Evolutionary conservation across 1,284 basidiomycete species (phyloP).

Genomic region (Puccinia hordei): DNA sequence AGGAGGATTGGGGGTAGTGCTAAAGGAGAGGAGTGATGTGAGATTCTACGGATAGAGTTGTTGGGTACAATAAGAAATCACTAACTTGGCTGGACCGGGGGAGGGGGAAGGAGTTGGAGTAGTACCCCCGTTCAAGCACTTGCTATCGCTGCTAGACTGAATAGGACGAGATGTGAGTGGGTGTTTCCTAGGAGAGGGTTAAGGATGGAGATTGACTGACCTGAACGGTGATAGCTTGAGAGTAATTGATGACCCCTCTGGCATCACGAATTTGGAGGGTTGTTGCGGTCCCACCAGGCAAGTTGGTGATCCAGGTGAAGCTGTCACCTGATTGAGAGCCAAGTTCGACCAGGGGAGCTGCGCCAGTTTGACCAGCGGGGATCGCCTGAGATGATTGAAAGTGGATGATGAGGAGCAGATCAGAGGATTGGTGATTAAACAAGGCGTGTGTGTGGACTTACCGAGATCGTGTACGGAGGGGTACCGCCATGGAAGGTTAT

Average conservation of each 20-base stretch:
- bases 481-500: conserved; percentile 50
- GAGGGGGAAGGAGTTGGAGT: neutral
- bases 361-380: conserved; percentile 54
- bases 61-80: neutral
- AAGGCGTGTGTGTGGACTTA: conserved; percentile 37
- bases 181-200: neutral
- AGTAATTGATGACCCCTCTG: conserved; percentile 53
- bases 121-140: neutral
- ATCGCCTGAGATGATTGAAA: conserved; percentile 20
- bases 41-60: neutral
- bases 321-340: conserved; percentile 54
- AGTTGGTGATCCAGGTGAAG: conserved; percentile 58
- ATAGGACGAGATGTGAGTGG: neutral
- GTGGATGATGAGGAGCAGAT: neutral
- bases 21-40: neutral
- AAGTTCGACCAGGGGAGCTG: conserved; percentile 54
- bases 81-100: neutral
- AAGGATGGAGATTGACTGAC: neutral
- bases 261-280: conserved; percentile 57
- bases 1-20: neutral
- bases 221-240: conserved; percentile 36
- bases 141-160: conserved; percentile 1
- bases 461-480: conserved; percentile 53
- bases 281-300: conserved; percentile 57
- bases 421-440: neutral